Conservation (phyloP, 495 filamentous ascomycete species). For the Halenospora varia region DNA sequence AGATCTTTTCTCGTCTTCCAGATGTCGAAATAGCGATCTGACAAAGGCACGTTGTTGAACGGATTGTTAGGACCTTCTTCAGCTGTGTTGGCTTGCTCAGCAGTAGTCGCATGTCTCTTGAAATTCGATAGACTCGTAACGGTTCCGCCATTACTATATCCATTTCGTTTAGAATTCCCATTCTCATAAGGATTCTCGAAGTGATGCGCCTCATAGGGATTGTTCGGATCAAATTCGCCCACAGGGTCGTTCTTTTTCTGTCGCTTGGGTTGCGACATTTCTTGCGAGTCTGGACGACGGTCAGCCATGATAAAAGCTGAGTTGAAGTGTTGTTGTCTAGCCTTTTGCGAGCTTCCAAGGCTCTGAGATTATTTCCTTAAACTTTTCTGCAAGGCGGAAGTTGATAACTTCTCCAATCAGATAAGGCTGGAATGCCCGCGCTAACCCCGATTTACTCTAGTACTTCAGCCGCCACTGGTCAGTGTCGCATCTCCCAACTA, state of each 20-base stretch:
- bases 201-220: slow-evolving; percentile 91
- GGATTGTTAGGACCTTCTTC: slow-evolving; percentile 85
- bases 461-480: no score
- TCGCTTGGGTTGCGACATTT: slow-evolving; percentile 38
- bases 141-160: slow-evolving; percentile 33
- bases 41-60: slow-evolving; percentile 72
- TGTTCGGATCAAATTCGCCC: slow-evolving; percentile 35
- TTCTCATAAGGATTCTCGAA: slow-evolving; percentile 43
- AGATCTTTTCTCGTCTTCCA: slow-evolving; percentile 77
- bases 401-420: not conserved
- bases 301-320: slow-evolving; percentile 33
- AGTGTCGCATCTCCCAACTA: no score
- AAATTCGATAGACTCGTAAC: slow-evolving; percentile 57
- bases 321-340: slow-evolving; percentile 9
- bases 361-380: slow-evolving; percentile 8
- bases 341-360: not conserved
- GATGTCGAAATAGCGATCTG: slow-evolving; percentile 83
- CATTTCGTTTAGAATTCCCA: slow-evolving; percentile 31
- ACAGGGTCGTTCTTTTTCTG: slow-evolving; percentile 31
- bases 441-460: not conserved
- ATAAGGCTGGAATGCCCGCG: not conserved
- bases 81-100: slow-evolving; percentile 62
- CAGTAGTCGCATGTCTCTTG: slow-evolving; percentile 76
- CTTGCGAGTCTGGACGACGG: slow-evolving; percentile 32
- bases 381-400: slow-evolving; percentile 15